These are phyloP conservation scores for Teunomyces pallodes DNA, from an alignment of 805 yeast species.

Conservation along the genomic window DNA sequence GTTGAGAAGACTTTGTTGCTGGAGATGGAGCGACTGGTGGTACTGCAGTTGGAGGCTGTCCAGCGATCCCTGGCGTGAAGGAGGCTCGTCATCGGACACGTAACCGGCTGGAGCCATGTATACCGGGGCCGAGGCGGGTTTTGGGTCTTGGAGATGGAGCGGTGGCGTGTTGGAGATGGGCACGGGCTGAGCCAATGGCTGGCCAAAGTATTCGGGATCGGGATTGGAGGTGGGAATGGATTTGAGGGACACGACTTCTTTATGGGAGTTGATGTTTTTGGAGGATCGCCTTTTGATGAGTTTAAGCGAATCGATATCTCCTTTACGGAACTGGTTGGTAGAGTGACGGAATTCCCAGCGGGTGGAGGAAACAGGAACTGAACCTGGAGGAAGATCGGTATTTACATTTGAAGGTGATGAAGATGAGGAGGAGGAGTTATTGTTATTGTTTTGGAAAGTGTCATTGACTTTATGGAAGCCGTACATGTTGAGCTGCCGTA, in stretches of 20 bases:
- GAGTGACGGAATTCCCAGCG: slow-evolving; percentile 90
- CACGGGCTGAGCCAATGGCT: not conserved
- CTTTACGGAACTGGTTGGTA: slow-evolving; percentile 73
- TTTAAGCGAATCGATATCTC: slow-evolving; percentile 71
- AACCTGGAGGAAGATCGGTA: slow-evolving; percentile 10
- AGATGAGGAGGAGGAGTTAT: slow-evolving; percentile 6
- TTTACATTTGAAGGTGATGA: slow-evolving; percentile 2
- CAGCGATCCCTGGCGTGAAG: not conserved
- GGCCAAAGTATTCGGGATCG: slow-evolving; percentile 3
- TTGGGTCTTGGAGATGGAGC: not conserved
- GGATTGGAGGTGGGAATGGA: slow-evolving; percentile 23
- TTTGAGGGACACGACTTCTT: slow-evolving; percentile 38
- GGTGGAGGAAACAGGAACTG: slow-evolving; percentile 18
- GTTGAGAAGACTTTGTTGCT: slow-evolving; percentile 1
- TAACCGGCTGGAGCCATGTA: not conserved
- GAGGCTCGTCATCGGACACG: not conserved
- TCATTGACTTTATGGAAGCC: slow-evolving; percentile 47
- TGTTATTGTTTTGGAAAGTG: slow-evolving; percentile 27
- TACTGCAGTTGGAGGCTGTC: slow-evolving; percentile 2
- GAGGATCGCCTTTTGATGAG: slow-evolving; percentile 75
- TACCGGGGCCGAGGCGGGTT: not conserved
- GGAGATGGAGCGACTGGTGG: slow-evolving; percentile 2
- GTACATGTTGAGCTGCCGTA: slow-evolving; percentile 45
- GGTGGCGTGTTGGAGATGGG: slow-evolving; percentile 1
- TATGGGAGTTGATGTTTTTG: slow-evolving; percentile 35